Percentiles rank a stretch among this genome's conserved stretches.
Evolutionary conservation across 2,329 filamentous ascomycete genomes (phyloP).

Genomic region (Aureobasidium pullulans): DNA sequence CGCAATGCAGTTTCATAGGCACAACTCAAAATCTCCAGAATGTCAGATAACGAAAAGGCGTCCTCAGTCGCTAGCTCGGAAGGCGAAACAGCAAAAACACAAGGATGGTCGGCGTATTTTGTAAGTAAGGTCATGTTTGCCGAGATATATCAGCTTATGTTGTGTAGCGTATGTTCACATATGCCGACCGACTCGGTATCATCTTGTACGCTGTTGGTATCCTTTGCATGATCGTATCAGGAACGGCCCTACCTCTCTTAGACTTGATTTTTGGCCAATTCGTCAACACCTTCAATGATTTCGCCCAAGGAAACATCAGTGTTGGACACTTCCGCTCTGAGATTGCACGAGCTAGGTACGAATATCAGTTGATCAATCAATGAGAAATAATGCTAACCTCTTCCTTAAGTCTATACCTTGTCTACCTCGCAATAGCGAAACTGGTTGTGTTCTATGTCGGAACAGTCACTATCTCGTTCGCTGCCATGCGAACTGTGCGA

Average conservation of each 20-base stretch:
- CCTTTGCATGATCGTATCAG: not conserved
- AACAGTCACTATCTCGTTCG: conserved; percentile 56
- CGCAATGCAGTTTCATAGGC: not conserved
- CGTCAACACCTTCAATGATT: conserved; percentile 62
- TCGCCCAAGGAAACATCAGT: conserved; percentile 44
- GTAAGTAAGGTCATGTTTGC: not conserved
- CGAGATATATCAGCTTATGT: not conserved
- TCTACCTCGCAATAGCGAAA: conserved; percentile 57
- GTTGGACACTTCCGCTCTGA: conserved; percentile 52
- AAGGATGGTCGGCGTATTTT: conserved; percentile 4
- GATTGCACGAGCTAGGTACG: conserved; percentile 80
- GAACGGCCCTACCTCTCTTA: conserved; percentile 27
- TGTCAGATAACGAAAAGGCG: not conserved
- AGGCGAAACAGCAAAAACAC: not conserved
- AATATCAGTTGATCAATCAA: conserved; percentile 41
- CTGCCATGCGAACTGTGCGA: conserved; percentile 56
- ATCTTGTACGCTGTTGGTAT: not conserved
- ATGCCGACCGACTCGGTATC: not conserved
- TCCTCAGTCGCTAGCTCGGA: not conserved
- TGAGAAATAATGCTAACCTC: conserved; percentile 32
- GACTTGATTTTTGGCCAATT: conserved; percentile 65
- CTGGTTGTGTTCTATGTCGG: conserved; percentile 59
- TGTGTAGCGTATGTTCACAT: not conserved
- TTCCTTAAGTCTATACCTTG: conserved; percentile 47
- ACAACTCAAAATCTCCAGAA: not conserved